phyloP scores from a whole-genome alignment of 192 early-diverging fungal genomes.

The Linnemannia hyalina region DNA sequence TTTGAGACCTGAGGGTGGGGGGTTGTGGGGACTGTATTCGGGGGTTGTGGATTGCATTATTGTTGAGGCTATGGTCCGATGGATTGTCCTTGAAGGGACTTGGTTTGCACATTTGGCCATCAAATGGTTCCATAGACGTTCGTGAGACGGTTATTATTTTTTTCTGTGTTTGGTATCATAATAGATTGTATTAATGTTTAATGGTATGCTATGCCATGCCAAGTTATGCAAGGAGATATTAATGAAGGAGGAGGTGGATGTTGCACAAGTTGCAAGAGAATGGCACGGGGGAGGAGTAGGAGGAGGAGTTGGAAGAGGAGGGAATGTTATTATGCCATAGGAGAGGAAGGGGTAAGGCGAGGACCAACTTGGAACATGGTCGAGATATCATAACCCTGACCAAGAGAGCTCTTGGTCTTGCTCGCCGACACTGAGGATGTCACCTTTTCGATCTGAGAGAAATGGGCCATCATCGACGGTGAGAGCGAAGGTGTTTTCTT shows the following conservation, averaged over 20 bases:
- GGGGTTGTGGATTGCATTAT: conserved; percentile 58
- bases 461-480: neutral
- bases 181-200: neutral
- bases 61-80: conserved; percentile 58
- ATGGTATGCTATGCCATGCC: neutral
- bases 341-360: neutral
- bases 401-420: conserved; percentile 12
- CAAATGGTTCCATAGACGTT: conserved; percentile 48
- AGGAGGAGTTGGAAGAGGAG: no score
- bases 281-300: neutral
- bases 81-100: conserved; percentile 50
- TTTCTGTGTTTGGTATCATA: neutral
- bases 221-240: neutral
- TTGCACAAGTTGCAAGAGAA: neutral
- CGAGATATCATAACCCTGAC: conserved; percentile 45
- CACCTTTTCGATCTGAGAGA: neutral
- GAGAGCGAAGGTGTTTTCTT: neutral
- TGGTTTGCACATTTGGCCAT: conserved; percentile 55
- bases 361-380: conserved; percentile 41
- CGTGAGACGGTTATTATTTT: neutral
- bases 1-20: conserved; percentile 47
- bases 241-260: neutral
- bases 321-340: neutral
- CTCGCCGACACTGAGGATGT: neutral
- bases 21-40: conserved; percentile 55